phyloP scores from a whole-genome alignment of 2,329 filamentous ascomycete genomes.

The Diplodia sapinea region DNA sequence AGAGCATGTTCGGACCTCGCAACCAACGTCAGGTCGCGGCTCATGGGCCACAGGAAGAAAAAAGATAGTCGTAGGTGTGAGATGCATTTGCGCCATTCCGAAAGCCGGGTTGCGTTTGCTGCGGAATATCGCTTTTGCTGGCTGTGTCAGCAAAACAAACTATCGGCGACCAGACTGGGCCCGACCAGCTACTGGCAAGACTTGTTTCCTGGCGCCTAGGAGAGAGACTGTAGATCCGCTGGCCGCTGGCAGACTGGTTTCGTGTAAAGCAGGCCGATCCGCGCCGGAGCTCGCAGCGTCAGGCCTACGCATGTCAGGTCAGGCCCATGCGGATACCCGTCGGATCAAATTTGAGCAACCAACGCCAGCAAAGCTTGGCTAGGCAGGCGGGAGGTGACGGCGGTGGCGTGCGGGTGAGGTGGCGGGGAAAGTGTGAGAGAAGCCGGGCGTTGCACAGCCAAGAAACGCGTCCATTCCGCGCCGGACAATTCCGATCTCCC shows the following conservation, averaged over 20 bases:
- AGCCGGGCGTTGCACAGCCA: conserved; percentile 18
- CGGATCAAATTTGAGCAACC: conserved; percentile 6
- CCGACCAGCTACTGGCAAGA: background rate
- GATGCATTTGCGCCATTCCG: background rate
- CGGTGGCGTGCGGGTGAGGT: conserved; percentile 8
- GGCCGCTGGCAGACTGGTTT: background rate
- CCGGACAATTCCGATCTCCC: background rate
- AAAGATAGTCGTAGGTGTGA: background rate
- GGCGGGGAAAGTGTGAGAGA: background rate
- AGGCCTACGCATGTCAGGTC: conserved; percentile 1
- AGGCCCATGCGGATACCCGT: conserved; percentile 4
- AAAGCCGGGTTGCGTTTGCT: conserved; percentile 15
- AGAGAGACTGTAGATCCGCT: background rate
- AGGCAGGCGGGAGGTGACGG: background rate
- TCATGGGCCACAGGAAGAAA: background rate
- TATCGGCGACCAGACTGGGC: background rate
- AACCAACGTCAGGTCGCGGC: background rate
- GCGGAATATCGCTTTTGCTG: conserved; percentile 7
- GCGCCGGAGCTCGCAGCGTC: background rate
- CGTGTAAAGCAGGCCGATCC: conserved; percentile 8
- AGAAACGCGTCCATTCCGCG: background rate
- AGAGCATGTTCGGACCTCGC: background rate
- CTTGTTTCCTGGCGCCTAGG: background rate
- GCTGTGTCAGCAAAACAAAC: background rate
- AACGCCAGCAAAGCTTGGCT: conserved; percentile 23